A percentile compares a stretch with the other conserved stretches of the same genome.
Evolutionary conservation across 2,329 filamentous ascomycete species (phyloP).

Genomic region (Trichophyton mentagrophytes): DNA sequence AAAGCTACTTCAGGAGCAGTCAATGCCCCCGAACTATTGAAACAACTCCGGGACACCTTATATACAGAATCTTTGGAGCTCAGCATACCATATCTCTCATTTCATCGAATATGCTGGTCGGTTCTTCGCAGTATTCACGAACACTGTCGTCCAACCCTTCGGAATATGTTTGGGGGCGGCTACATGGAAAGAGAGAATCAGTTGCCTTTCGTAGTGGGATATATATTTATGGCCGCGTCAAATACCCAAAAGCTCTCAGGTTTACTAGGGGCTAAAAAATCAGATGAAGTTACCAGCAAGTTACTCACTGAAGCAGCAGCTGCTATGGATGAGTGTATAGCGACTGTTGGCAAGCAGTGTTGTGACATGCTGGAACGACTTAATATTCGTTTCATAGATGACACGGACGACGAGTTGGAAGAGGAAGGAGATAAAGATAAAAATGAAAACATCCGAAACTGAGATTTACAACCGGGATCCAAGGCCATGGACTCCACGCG

Average conservation of each 20-base stretch:
- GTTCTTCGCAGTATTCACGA: slow-evolving; percentile 19
- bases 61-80: slow-evolving; percentile 28
- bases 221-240: slow-evolving; percentile 26
- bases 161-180: slow-evolving; percentile 21
- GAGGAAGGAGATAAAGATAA: not conserved
- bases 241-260: slow-evolving; percentile 2
- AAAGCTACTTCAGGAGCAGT: slow-evolving; percentile 6
- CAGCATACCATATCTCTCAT: slow-evolving; percentile 33
- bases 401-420: not conserved
- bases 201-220: slow-evolving; percentile 32
- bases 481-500: not conserved
- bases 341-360: not conserved
- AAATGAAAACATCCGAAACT: not conserved
- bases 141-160: slow-evolving; percentile 22
- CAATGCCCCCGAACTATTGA: slow-evolving; percentile 17
- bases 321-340: not conserved
- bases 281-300: not conserved
- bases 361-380: not conserved
- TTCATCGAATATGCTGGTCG: slow-evolving; percentile 33
- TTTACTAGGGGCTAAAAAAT: not conserved
- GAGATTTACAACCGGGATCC: not conserved
- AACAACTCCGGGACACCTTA: slow-evolving; percentile 23
- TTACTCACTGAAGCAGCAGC: not conserved
- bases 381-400: not conserved
- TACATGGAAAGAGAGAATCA: slow-evolving; percentile 31